Base-by-base conservation (phyloP, 1,139 yeast genomes). In the Candida sanyaensis region DNA sequence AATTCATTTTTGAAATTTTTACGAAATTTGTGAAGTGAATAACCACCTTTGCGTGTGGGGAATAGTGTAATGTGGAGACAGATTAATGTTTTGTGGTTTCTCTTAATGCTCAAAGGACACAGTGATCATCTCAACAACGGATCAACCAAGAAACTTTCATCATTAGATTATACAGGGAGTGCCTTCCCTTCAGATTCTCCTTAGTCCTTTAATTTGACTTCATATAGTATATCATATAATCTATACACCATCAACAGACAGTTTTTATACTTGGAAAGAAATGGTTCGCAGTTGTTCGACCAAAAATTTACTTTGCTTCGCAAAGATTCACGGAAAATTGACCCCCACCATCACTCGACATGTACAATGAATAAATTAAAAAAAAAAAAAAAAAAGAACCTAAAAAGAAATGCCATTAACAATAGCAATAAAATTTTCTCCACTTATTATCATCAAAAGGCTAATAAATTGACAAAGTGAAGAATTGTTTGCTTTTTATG, bases 281-380 rank as follows among this genome's bases (percentile, higher is more conserved):
- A 17, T 2, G 21, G 21, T 17, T 17, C 21, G 21, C 21, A 3
- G 21, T 17, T 17, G 21, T 17, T 17, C 21, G 21, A 17, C 21
- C 21, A 17, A 17, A 17, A 17, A 2, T 33, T 33, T 33, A 6
- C 5, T 26, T 34, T 21, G 21, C 21, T 10, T 34, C 39, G 39
- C 39, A 36, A 36, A 4, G 24, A 36, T 23, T 36, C 39, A n/a
- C 39, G 39, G 39, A 36, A 36, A 11, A 36, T 23, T 36, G 26
- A 10, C 29, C 9, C 9, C 21, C 39, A 7, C 26, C 10, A 21
- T 8, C 28, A 26, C 3, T 17, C 28, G 11, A 10, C 28, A 13
- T 10, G 37, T 8, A 17, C n/a, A 13, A 32, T 17, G 36, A 8
- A n/a, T 3, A 32, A 6, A 32, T 3, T 21, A 17, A 12, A n/a